Base-by-base conservation (phyloP, 768 basidiomycete species). In the Kwoniella bestiolae region DNA sequence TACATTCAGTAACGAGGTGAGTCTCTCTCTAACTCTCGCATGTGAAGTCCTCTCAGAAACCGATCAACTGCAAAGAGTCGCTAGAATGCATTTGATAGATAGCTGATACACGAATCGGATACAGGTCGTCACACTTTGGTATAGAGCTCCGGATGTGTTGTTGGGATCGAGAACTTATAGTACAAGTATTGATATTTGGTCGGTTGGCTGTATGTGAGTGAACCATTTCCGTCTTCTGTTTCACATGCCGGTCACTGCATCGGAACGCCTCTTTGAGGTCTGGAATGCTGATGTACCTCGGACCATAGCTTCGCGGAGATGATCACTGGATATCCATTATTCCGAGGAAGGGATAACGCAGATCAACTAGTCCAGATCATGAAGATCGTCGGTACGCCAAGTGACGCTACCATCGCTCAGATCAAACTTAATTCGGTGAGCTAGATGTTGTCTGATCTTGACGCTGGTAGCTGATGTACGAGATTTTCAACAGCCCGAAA, bases 101-200 rank as follows among this genome's bases (percentile, higher is more conserved):
- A n/a, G n/a, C n/a, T n/a, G n/a, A n/a, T n/a, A n/a, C 35, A 23
- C 44, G 16, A 28, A n/a, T 52, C 12, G 56, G 11, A n/a, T n/a
- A 28, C 55, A 82, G 81, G 96, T 99, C 63, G 96, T 98, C 23
- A 99, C 96, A 29, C 82, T 98, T 14, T 99, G 96, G 96, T 99
- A 99, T 80, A 89, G 96, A 59, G 94, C 96, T 1, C 96, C 96
- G 0, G 96, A 99, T 77, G 96, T 99, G 46, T 86, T 99, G 26
- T 87, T 99, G 69, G 96, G 96, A 56, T 95, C 93, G 23, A 86
- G 96, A 65, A 98, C 95, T 21, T 99, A 99, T 80, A 94, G 90
- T 83, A 98, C 96, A 2, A 93, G 91, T 31, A 98, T 99, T 73
- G 96, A 99, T 80, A 91, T 98, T 55, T 99, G 96, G 96, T 94